Conservation (phyloP, 2,329 filamentous ascomycete species). For the Penicillium hordei region DNA sequence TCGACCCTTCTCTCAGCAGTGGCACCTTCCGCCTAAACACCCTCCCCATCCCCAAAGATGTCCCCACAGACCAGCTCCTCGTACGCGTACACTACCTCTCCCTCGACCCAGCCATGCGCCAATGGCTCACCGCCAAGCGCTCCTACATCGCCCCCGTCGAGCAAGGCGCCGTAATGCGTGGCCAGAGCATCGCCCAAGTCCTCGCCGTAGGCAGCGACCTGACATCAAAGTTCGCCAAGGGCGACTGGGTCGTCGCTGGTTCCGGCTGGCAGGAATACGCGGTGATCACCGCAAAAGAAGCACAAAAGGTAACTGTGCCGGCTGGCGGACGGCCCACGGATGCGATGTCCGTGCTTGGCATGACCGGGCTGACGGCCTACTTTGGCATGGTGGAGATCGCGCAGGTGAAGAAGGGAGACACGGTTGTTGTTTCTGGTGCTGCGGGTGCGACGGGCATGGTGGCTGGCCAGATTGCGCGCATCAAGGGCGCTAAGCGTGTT, state of each 20-base stretch:
- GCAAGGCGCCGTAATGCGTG: conserved; percentile 69
- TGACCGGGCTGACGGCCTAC: conserved; percentile 73
- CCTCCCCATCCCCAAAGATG: conserved; percentile 27
- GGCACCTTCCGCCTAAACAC: conserved; percentile 39
- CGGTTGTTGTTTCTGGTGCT: conserved; percentile 74
- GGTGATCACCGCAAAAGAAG: conserved; percentile 55
- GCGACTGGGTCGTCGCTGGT: conserved; percentile 53
- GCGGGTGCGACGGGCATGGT: conserved; percentile 76
- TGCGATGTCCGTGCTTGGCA: conserved; percentile 61
- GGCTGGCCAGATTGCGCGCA: conserved; percentile 74
- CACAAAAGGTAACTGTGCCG: conserved; percentile 48
- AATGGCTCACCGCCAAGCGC: conserved; percentile 61
- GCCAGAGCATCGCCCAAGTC: conserved; percentile 60
- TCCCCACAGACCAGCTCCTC: conserved; percentile 59
- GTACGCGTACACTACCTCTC: conserved; percentile 62
- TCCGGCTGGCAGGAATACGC: conserved; percentile 68
- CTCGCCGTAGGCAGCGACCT: conserved; percentile 53
- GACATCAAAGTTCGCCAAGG: conserved; percentile 27
- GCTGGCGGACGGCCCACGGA: conserved; percentile 56
- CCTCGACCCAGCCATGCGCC: conserved; percentile 74
- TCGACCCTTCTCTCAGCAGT: conserved; percentile 35
- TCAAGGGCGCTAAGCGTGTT: conserved; percentile 63
- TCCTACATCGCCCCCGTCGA: conserved; percentile 69
- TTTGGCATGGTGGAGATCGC: conserved; percentile 71
- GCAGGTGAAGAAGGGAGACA: conserved; percentile 66